Evolutionary conservation across 306 rosid genomes (phyloP).

Genomic region (Gastrolobium bilobum): DNA sequence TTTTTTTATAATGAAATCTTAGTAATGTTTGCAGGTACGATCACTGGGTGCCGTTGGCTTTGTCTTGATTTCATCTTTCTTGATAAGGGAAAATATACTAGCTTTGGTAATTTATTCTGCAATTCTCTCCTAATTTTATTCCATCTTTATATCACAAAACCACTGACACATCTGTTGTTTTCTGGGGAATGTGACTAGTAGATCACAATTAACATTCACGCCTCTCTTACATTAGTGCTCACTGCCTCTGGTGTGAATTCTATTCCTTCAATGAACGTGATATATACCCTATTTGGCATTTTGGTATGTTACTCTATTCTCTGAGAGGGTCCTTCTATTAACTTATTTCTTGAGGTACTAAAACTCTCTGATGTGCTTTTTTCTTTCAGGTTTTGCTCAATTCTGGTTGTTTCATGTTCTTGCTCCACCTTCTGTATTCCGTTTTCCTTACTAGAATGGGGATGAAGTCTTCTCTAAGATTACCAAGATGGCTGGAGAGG

Average conservation of each 20-base stretch:
- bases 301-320: conserved; percentile 62
- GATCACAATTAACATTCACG: conserved; percentile 97
- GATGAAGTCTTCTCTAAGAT: conserved; percentile 77
- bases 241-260: conserved; percentile 75
- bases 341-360: conserved; percentile 18
- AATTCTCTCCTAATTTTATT: neutral
- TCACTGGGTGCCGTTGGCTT: conserved; percentile 89
- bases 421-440: conserved; percentile 88
- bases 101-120: conserved; percentile 73
- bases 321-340: neutral
- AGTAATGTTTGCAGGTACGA: conserved; percentile 69
- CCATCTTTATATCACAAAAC: conserved; percentile 11
- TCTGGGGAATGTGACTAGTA: conserved; percentile 50
- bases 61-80: conserved; percentile 82
- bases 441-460: conserved; percentile 90
- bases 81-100: conserved; percentile 93
- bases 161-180: conserved; percentile 6
- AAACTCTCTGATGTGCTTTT: conserved; percentile 39
- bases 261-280: conserved; percentile 82
- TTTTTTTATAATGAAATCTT: conserved; percentile 6
- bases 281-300: conserved; percentile 73
- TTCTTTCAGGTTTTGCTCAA: conserved; percentile 74
- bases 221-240: conserved; percentile 84
- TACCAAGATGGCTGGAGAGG: conserved; percentile 94
- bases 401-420: conserved; percentile 76